phyloP scores from a whole-genome alignment of 2,329 filamentous ascomycete genomes.

The Fusarium armeniacum region DNA sequence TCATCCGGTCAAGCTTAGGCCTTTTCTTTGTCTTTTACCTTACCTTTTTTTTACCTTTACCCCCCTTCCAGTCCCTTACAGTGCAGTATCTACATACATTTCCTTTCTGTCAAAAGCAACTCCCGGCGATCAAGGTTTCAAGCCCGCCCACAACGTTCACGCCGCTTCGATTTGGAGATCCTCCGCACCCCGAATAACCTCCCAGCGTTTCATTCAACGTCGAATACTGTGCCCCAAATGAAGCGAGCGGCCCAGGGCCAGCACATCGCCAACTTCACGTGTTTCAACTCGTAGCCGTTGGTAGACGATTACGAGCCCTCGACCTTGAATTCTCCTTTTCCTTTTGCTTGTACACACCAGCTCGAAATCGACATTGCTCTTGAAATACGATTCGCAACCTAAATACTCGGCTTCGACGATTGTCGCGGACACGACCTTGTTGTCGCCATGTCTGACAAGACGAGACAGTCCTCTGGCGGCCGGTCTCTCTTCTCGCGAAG shows the following conservation, averaged over 20 bases:
- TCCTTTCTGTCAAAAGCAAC: conserved; percentile 23
- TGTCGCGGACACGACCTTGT: conserved; percentile 43
- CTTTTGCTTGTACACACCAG: conserved; percentile 13
- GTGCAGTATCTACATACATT: conserved; percentile 15
- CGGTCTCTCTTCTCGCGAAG: conserved; percentile 91
- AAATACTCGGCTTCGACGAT: conserved; percentile 31
- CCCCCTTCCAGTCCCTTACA: conserved; percentile 7
- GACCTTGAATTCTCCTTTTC: conserved; percentile 27
- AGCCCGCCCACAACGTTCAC: conserved; percentile 26
- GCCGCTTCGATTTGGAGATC: conserved; percentile 37
- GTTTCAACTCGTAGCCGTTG: conserved; percentile 49
- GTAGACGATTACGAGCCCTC: conserved; percentile 15
- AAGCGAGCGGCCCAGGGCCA: conserved; percentile 59
- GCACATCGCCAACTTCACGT: conserved; percentile 54
- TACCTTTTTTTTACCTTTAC: conserved; percentile 2
- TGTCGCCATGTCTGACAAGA: conserved; percentile 76
- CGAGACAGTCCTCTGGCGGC: conserved; percentile 80
- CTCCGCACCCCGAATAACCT: conserved; percentile 30
- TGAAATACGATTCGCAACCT: conserved; percentile 40
- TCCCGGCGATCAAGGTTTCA: conserved; percentile 42
- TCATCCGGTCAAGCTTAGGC: conserved; percentile 24
- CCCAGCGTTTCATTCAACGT: conserved; percentile 20
- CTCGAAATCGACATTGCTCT: conserved; percentile 33
- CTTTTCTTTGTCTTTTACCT: conserved; percentile 32
- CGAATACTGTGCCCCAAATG: conserved; percentile 50